Evolutionary conservation across 2,329 filamentous ascomycete species (phyloP).

Genomic region (Oidium heveae): DNA sequence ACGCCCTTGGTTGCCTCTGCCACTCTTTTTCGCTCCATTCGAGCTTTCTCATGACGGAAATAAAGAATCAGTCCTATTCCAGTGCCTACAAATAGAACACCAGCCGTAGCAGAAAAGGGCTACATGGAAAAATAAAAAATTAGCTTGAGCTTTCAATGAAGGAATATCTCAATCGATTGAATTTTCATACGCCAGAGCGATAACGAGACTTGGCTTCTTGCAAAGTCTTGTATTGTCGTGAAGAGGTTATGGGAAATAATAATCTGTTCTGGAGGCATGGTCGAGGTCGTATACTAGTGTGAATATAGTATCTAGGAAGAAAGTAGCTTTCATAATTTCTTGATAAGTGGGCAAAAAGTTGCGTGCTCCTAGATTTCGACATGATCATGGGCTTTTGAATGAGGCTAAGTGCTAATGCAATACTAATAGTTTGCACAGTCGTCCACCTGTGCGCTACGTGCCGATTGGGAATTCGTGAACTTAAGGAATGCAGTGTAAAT

Average conservation of each 20-base stretch:
- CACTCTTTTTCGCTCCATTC: slow-evolving; percentile 69
- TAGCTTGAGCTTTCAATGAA: neutral
- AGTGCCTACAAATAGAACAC: slow-evolving; percentile 57
- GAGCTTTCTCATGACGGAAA: slow-evolving; percentile 78
- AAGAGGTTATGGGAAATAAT: neutral
- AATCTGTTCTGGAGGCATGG: neutral
- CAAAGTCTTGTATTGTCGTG: slow-evolving; percentile 12
- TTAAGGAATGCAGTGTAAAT: too few species aligned
- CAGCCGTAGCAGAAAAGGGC: slow-evolving; percentile 89
- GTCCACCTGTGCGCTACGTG: too few species aligned
- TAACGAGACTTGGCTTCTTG: slow-evolving; percentile 13
- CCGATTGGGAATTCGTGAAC: too few species aligned
- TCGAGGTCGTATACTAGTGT: too few species aligned
- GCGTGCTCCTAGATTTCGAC: too few species aligned
- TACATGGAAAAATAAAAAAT: slow-evolving; percentile 13
- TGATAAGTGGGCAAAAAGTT: too few species aligned
- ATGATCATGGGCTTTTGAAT: too few species aligned
- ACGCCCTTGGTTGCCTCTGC: slow-evolving; percentile 85
- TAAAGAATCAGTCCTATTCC: slow-evolving; percentile 63
- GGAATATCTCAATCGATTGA: neutral
- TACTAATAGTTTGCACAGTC: too few species aligned
- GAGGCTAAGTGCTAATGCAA: too few species aligned
- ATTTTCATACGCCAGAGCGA: slow-evolving; percentile 5
- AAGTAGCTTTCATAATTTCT: too few species aligned
- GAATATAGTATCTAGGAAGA: too few species aligned